These are phyloP conservation scores for Monascus ruber DNA, from an alignment of 2,329 filamentous ascomycete genomes.

Conservation along the genomic window DNA sequence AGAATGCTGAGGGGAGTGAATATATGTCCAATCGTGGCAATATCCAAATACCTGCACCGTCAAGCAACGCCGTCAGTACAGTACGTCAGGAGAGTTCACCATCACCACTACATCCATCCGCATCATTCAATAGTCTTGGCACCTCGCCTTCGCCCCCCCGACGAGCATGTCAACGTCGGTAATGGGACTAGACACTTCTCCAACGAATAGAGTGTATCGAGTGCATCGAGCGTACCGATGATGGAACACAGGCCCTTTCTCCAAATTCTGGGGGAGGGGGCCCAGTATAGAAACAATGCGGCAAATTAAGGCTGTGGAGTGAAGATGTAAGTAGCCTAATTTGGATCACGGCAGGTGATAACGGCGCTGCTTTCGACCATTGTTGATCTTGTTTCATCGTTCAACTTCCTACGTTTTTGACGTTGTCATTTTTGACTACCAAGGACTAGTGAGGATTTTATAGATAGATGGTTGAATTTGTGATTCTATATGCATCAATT, in stretches of 20 bases:
- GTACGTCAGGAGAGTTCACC: constrained; percentile 52
- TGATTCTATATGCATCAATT: too few relatives aligned
- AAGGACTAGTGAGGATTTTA: too few relatives aligned
- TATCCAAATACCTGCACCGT: constrained; percentile 56
- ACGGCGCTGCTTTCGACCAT: constrained; percentile 11
- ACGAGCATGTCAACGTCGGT: constrained; percentile 65
- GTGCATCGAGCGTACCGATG: constrained; percentile 53
- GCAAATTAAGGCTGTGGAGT: constrained; percentile 81
- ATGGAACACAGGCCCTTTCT: constrained; percentile 38
- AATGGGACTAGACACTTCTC: constrained; percentile 62
- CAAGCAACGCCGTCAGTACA: constrained; percentile 25
- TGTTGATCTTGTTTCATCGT: too few relatives aligned
- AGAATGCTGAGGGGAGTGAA: constrained; percentile 38
- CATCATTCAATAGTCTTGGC: constrained; percentile 57
- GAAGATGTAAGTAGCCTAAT: constrained; percentile 53
- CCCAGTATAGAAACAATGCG: constrained; percentile 89
- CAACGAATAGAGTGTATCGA: constrained; percentile 42
- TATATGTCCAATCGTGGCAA: constrained; percentile 52
- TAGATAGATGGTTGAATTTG: too few relatives aligned
- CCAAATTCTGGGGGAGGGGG: constrained; percentile 47
- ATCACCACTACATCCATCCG: constrained; percentile 68
- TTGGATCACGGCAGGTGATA: constrained; percentile 21
- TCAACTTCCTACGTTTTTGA: too few relatives aligned
- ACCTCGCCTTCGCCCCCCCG: constrained; percentile 50
- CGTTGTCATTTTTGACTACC: too few relatives aligned